Conservation (phyloP, 2,329 filamentous ascomycete species). For the Clathrospora elynae region DNA sequence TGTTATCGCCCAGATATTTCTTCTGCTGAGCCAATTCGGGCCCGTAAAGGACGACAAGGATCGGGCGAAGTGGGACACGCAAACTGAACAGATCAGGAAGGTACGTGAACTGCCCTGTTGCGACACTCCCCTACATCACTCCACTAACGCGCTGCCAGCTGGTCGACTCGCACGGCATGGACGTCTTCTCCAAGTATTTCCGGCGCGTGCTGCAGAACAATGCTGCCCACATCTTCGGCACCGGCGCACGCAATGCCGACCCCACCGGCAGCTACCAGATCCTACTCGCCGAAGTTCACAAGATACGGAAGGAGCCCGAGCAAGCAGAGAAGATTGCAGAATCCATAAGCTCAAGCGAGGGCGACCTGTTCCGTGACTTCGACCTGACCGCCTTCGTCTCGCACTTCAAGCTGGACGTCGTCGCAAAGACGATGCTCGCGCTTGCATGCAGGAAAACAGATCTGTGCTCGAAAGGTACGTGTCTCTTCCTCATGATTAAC, state of each 20-base stretch:
- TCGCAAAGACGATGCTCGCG: conserved; percentile 85
- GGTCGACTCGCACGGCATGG: conserved; percentile 98
- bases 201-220: conserved; percentile 89
- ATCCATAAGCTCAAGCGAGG: conserved; percentile 85
- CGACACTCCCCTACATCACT: conserved; percentile 6
- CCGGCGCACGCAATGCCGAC: conserved; percentile 71
- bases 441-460: conserved; percentile 86
- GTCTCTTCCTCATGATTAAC: neutral
- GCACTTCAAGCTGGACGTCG: conserved; percentile 89
- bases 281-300: conserved; percentile 81
- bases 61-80: conserved; percentile 87
- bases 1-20: conserved; percentile 91
- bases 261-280: conserved; percentile 84
- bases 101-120: conserved; percentile 56
- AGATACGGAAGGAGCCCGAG: conserved; percentile 77
- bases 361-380: conserved; percentile 94
- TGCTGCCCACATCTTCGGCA: conserved; percentile 87
- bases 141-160: conserved; percentile 62
- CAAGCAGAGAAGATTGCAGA: conserved; percentile 92
- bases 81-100: conserved; percentile 90
- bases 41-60: conserved; percentile 95
- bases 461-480: conserved; percentile 83
- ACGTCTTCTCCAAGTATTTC: conserved; percentile 96
- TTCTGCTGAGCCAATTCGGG: conserved; percentile 72
- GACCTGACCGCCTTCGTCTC: conserved; percentile 95